Evolutionary conservation across 768 basidiomycete species (phyloP).

Genomic region (Russula dissimulans): DNA sequence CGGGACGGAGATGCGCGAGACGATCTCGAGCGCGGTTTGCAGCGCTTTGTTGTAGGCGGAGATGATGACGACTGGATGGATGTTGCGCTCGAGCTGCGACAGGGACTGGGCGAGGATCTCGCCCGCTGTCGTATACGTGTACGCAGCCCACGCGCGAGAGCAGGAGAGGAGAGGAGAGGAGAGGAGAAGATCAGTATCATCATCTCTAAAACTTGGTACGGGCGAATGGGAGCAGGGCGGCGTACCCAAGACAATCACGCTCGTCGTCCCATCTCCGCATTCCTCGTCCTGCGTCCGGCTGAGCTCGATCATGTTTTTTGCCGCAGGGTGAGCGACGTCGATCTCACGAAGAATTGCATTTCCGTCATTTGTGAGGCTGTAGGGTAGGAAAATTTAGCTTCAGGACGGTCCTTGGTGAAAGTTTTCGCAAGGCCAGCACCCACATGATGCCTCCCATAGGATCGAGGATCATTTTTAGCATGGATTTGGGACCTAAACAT

Average conservation of each 20-base stretch:
- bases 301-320: slow-evolving; percentile 99
- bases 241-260: slow-evolving; percentile 93
- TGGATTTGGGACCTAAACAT: slow-evolving; percentile 93
- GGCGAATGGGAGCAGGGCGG: not conserved
- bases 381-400: not conserved
- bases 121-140: slow-evolving; percentile 47
- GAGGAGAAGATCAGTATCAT: not conserved
- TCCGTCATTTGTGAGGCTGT: slow-evolving; percentile 94
- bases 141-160: no score
- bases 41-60: slow-evolving; percentile 96
- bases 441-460: slow-evolving; percentile 99
- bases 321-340: slow-evolving; percentile 97
- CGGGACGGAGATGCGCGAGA: slow-evolving; percentile 79
- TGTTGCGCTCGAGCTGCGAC: slow-evolving; percentile 88
- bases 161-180: not conserved
- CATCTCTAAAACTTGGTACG: not conserved
- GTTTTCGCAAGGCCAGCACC: slow-evolving; percentile 23
- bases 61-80: slow-evolving; percentile 98
- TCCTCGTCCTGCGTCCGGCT: slow-evolving; percentile 98
- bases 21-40: slow-evolving; percentile 81
- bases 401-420: not conserved
- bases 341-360: slow-evolving; percentile 98
- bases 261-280: slow-evolving; percentile 97
- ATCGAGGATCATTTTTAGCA: slow-evolving; percentile 99
- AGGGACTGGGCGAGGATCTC: slow-evolving; percentile 96